Evolutionary conservation across 495 filamentous ascomycete species (phyloP).

Genomic region (Lophium mytilinum): DNA sequence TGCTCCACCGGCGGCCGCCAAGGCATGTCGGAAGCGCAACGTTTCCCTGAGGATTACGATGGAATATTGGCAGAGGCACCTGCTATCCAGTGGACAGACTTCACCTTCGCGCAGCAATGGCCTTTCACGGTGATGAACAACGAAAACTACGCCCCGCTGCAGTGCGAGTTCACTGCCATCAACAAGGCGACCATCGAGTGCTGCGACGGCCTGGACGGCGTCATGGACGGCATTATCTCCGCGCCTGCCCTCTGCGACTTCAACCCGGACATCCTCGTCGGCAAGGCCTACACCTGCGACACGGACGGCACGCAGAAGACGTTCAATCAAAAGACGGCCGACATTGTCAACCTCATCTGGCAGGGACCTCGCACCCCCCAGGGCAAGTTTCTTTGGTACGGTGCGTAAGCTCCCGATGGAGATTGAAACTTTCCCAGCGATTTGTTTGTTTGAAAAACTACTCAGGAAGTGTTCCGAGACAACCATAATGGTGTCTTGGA

Average conservation of each 20-base stretch:
- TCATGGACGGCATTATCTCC: constrained; percentile 8
- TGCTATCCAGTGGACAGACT: constrained; percentile 28
- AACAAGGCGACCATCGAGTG: constrained; percentile 2
- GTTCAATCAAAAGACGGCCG: neutral
- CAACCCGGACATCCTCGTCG: neutral
- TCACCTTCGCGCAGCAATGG: constrained; percentile 29
- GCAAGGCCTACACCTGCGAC: neutral
- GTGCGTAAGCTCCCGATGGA: too few species aligned
- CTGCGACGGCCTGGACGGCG: constrained; percentile 11
- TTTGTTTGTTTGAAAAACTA: too few species aligned
- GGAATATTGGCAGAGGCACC: neutral
- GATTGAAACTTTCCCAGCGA: too few species aligned
- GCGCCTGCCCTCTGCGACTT: constrained; percentile 3
- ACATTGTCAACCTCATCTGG: neutral
- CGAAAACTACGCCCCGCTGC: constrained; percentile 6
- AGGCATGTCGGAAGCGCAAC: neutral
- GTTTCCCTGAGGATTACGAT: neutral
- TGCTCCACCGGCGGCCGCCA: neutral
- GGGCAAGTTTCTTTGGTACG: neutral
- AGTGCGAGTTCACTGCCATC: constrained; percentile 23
- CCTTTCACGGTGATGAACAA: constrained; percentile 28
- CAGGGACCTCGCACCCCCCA: neutral
- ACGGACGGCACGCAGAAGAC: neutral
- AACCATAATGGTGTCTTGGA: too few species aligned
- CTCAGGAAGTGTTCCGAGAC: too few species aligned